Conservation (phyloP, 2,329 filamentous ascomycete species). For the Cryphonectria naterciae region DNA sequence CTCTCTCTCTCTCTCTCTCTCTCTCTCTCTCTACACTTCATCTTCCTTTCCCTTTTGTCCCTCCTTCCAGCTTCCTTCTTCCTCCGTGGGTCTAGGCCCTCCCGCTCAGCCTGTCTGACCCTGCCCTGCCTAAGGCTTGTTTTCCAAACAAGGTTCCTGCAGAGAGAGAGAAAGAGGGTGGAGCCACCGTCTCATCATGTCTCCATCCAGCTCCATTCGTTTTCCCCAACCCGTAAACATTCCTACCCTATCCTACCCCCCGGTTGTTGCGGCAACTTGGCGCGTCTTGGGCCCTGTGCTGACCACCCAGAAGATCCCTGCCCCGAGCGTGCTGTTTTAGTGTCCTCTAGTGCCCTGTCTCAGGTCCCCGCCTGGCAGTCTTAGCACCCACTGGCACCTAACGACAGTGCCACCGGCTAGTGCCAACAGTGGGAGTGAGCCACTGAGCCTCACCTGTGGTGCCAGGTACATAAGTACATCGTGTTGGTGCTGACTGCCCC, state of each 20-base stretch:
- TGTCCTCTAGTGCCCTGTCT: neutral
- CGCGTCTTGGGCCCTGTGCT: slow-evolving; percentile 5
- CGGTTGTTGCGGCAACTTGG: slow-evolving; percentile 18
- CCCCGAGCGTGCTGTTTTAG: neutral
- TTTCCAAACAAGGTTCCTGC: slow-evolving; percentile 10
- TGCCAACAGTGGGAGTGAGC: neutral
- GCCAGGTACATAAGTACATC: neutral
- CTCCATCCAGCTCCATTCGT: slow-evolving; percentile 5
- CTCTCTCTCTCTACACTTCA: too few relatives aligned
- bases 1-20: too few relatives aligned
- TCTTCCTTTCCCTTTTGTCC: too few relatives aligned
- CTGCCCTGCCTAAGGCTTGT: neutral
- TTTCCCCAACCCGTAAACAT: slow-evolving; percentile 5
- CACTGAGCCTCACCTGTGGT: neutral
- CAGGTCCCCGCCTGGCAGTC: neutral
- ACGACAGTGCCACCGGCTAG: neutral
- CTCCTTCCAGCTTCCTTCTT: neutral
- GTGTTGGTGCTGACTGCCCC: neutral
- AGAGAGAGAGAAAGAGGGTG: neutral
- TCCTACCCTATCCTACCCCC: neutral
- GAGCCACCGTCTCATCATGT: slow-evolving; percentile 1
- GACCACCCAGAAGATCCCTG: neutral
- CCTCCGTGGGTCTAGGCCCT: neutral
- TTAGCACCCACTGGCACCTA: slow-evolving; percentile 1
- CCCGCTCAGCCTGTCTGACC: neutral